Evolutionary conservation across 2,329 filamentous ascomycete genomes (phyloP).

Genomic region (Aureobasidium sp.): DNA sequence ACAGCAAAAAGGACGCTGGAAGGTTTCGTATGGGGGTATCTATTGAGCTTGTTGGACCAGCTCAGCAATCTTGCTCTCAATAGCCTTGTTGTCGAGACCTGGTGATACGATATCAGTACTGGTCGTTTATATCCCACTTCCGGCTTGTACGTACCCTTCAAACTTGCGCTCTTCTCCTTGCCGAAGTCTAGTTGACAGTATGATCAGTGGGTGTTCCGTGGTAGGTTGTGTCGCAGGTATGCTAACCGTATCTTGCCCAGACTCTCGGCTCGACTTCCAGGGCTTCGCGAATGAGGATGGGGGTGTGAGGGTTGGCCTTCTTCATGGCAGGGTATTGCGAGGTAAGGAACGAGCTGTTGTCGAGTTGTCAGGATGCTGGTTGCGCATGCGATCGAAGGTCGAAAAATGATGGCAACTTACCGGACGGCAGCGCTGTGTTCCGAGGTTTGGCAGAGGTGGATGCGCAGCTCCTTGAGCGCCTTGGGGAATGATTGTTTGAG

Average conservation of each 20-base stretch:
- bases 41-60: constrained; percentile 44
- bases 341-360: constrained; percentile 70
- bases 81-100: constrained; percentile 62
- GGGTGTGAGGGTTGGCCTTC: constrained; percentile 91
- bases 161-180: constrained; percentile 56
- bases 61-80: constrained; percentile 58
- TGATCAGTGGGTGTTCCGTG: not conserved
- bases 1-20: not conserved
- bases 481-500: constrained; percentile 87
- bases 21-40: not conserved
- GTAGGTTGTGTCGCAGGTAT: not conserved
- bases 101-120: constrained; percentile 13
- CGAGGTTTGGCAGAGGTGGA: constrained; percentile 92
- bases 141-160: constrained; percentile 43
- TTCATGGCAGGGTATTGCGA: constrained; percentile 97
- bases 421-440: constrained; percentile 82
- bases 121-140: not conserved
- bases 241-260: constrained; percentile 80
- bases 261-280: constrained; percentile 74
- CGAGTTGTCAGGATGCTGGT: not conserved
- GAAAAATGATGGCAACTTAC: constrained; percentile 40
- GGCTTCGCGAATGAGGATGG: constrained; percentile 92
- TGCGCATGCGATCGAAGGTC: not conserved
- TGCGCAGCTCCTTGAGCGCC: constrained; percentile 87
- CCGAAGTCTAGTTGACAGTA: constrained; percentile 46